A percentile compares a stretch with the other conserved stretches of the same genome.
Conservation (phyloP, 2,329 filamentous ascomycete species). For the Sclerotiophoma versabilis region DNA sequence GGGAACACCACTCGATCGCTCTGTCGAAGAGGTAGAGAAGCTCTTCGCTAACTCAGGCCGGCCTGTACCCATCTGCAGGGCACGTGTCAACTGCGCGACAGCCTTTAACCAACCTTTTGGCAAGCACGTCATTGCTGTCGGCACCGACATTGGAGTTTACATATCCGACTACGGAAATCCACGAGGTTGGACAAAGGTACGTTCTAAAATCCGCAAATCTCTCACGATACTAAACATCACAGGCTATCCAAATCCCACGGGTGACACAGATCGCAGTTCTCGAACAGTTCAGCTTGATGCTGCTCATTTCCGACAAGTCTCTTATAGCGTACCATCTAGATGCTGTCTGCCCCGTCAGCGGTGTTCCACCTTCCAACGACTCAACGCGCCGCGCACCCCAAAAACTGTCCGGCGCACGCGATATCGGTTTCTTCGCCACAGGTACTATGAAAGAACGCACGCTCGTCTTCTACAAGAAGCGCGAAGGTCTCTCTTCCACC, state of each 20-base stretch:
- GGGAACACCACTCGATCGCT: constrained; percentile 88
- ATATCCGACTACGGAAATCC: constrained; percentile 89
- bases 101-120: constrained; percentile 83
- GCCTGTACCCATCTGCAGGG: constrained; percentile 80
- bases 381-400: constrained; percentile 86
- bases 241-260: constrained; percentile 77
- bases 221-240: constrained; percentile 36
- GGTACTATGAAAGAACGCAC: constrained; percentile 97
- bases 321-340: constrained; percentile 95
- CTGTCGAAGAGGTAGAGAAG: constrained; percentile 86
- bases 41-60: constrained; percentile 70
- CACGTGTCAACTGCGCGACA: constrained; percentile 90
- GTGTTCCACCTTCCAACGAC: constrained; percentile 69
- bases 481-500: constrained; percentile 87
- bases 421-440: constrained; percentile 95
- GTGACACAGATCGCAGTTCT: constrained; percentile 95
- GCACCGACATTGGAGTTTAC: constrained; percentile 93
- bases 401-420: constrained; percentile 82
- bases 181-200: constrained; percentile 86
- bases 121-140: constrained; percentile 88
- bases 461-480: constrained; percentile 95
- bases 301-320: constrained; percentile 89
- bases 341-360: constrained; percentile 68
- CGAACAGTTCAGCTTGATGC: constrained; percentile 92
- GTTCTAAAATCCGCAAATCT: constrained; percentile 38